Evolutionary conservation across 768 basidiomycete species (phyloP), one percentile per base, ranked within the genome.

Genomic region (Pulveroboletus ravenelii): DNA sequence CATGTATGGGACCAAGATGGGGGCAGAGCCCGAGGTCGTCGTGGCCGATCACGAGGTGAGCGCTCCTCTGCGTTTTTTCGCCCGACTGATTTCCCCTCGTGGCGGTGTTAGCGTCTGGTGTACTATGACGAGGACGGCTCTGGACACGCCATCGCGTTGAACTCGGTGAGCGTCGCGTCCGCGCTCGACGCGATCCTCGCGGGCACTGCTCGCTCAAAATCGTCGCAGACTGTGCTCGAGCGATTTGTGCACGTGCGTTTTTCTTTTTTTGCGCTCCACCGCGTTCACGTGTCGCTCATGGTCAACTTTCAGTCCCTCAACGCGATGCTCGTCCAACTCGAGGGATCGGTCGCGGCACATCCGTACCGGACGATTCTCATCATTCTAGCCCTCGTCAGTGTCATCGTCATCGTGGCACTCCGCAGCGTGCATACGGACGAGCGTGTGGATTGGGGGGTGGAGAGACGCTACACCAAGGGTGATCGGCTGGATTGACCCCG

Each of bases 171-270:
- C 53, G 71, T 95, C 32, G 85, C 87, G 46, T 78, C 82, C 1
- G 78, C 87, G 3, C 72, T 95, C 6, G 84, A 90, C 37, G 84
- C 80, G 14, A 79, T 84, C 8, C 73, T 79, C 1, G 68, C 70
- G 25, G 81, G 79, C 0, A 72, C 71, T 2, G 63, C 84, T 0
- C 38, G 58, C 5, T 74, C 76, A 55, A 83, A 79, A 58, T 69
- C 89, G 50, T 91, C 89, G 1, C 87, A 87, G 59, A 89, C 82
- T 59, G 35, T 77, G 5, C 60, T 89, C 13, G 89, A 92, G 64
- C 77, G 89, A 34, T 53, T 78, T 9, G 81, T 83, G 1, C 70
- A 83, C 52, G 87, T 88, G 64, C 18, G 76, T 70, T 7, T 52
- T 15, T 32, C 38, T 3, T 18, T 14, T 13, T 9, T 25, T 27